Evolutionary conservation across 2,329 filamentous ascomycete genomes (phyloP), one percentile per base, ranked within the genome.

Genomic region (Fusarium mundagurra): DNA sequence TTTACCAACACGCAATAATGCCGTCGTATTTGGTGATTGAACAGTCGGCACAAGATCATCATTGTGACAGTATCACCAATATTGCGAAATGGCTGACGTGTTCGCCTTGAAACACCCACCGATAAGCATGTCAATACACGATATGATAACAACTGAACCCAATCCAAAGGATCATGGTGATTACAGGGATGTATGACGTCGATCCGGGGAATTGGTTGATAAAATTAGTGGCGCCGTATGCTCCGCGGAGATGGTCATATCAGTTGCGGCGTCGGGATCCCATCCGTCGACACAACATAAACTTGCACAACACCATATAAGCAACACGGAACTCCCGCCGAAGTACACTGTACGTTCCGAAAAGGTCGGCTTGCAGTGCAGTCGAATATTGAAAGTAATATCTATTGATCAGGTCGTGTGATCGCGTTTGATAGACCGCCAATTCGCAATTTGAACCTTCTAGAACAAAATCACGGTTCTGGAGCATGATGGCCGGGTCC

Each of bases 181-280:
- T 64, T 53, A 13, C 72, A 72, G 57, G 72, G 72, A 44, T 74
- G 36, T 38, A 69, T 75, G 72, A 75, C 72, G 72, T 72, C 57
- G 68, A 69, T 65, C 60, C 31, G 60, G 64, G 66, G 68, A 54
- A 54, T 74, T 74, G 64, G 45, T 48, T 69, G 61, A 50, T 51
- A 36, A 59, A 53, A 65, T 74, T 59, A 74, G 45, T 57, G 71
- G 67, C 34, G 62, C 55, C 44, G 29, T 38, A 51, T 34, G 22
- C 44, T 75, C 73, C 73, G 73, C 73, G 73, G 73, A 75, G 73
- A 75, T 68, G 61, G 31, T 63, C 38, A 59, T 63, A 68, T 55
- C 60, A 71, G 48, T 43, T 57, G 66, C 44, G 59, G 58, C 58
- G 58, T 73, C 58, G 72, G 72, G 64, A 66, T 54, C 68, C 31